phyloP scores from a whole-genome alignment of 305 asterid genomes.

The Rubia peregrina region DNA sequence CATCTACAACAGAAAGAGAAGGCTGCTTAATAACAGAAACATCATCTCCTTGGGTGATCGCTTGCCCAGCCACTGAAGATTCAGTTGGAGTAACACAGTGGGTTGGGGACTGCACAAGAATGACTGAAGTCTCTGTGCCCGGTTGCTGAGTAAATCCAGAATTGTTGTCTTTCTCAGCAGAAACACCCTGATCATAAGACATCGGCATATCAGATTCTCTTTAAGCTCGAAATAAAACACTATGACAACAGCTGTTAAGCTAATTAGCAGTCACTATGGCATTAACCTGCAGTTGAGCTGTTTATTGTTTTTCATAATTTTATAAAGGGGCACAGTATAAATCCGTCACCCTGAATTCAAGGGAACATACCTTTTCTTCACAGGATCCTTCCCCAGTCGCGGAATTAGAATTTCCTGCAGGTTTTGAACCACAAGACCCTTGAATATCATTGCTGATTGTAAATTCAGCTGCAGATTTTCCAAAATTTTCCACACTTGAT shows the following conservation, averaged over 20 bases:
- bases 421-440: constrained; percentile 25
- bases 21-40: constrained; percentile 21
- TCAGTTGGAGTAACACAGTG: constrained; percentile 20
- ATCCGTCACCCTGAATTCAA: constrained; percentile 30
- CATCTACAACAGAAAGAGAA: constrained; percentile 24
- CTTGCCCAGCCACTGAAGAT: constrained; percentile 24
- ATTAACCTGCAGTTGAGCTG: constrained; percentile 28
- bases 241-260: constrained; percentile 4
- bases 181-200: constrained; percentile 27
- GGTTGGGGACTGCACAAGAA: constrained; percentile 22
- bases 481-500: constrained; percentile 30
- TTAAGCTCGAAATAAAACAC: constrained; percentile 20
- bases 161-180: constrained; percentile 25
- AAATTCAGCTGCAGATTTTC: constrained; percentile 38
- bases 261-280: constrained; percentile 21
- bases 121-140: constrained; percentile 3
- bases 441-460: constrained; percentile 13
- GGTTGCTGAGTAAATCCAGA: constrained; percentile 20
- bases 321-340: constrained; percentile 22
- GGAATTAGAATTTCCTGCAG: constrained; percentile 26
- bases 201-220: constrained; percentile 23
- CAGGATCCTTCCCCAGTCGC: constrained; percentile 29
- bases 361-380: constrained; percentile 27
- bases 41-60: constrained; percentile 23
- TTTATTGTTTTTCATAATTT: constrained; percentile 28